Evolutionary conservation across 495 filamentous ascomycete species (phyloP).

Genomic region (Aspergillus panamensis): DNA sequence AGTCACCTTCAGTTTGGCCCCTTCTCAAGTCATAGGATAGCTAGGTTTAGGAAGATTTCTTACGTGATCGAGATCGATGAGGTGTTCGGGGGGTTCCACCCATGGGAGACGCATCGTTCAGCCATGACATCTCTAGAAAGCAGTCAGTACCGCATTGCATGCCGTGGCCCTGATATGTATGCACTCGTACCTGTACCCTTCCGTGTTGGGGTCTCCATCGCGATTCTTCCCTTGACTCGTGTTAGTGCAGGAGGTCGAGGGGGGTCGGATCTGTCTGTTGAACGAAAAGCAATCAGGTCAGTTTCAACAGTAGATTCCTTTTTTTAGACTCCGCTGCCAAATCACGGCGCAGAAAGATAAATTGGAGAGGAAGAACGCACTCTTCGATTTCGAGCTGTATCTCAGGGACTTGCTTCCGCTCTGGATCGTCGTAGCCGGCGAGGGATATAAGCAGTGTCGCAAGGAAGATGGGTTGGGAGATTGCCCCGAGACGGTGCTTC

Average conservation of each 20-base stretch:
- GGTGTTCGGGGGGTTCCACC: slow-evolving; percentile 24
- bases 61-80: slow-evolving; percentile 17
- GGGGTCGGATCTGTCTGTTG: slow-evolving; percentile 25
- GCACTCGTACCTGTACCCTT: slow-evolving; percentile 21
- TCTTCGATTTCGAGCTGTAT: slow-evolving; percentile 20
- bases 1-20: slow-evolving; percentile 14
- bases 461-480: slow-evolving; percentile 25
- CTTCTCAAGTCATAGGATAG: neutral
- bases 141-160: slow-evolving; percentile 9
- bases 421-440: slow-evolving; percentile 20
- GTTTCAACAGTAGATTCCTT: neutral
- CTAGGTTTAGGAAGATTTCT: neutral
- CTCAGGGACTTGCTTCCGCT: slow-evolving; percentile 21
- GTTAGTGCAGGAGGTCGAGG: slow-evolving; percentile 35
- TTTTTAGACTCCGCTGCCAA: slow-evolving; percentile 7
- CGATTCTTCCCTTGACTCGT: slow-evolving; percentile 35
- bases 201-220: slow-evolving; percentile 39
- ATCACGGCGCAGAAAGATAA: slow-evolving; percentile 6
- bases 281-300: slow-evolving; percentile 2
- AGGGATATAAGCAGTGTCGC: slow-evolving; percentile 30
- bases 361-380: slow-evolving; percentile 20
- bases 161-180: neutral
- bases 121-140: slow-evolving; percentile 35
- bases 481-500: slow-evolving; percentile 29
- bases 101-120: slow-evolving; percentile 35